Evolutionary conservation across 345 rosid species (phyloP), one percentile per base, ranked within the genome.

Genomic region (Eucalyptus dawsonii): DNA sequence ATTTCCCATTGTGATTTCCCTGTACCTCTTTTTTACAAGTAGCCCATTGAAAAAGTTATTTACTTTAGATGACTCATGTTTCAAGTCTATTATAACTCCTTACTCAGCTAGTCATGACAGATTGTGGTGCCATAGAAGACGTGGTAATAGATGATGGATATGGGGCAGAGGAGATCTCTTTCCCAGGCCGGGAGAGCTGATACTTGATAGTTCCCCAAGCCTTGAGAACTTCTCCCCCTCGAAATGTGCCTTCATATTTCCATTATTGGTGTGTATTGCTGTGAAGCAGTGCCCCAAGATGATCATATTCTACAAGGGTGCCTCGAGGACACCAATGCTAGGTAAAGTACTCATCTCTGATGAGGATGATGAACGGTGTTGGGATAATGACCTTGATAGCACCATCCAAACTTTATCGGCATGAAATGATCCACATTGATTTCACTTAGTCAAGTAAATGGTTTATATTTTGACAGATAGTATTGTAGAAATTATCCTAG

Each of bases 81-180:
- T 56, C 62, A 56, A 24, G 62, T 56, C 1, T 56, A 56, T 56
- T 56, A 56, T 10, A 24, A 24, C 3, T 56, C 31, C 44, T 34
- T 34, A 17, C n/a, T n/a, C n/a, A 34, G 44, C 4, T 31, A 67
- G 10, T 31, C 80, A 9, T 67, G 40, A 9, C 4, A 17, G 24
- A 69, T 69, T 69, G 8, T 34, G 80, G 44, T 17, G 44, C 5
- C 22, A 19, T 5, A 19, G 13, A 34, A 69, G 44, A 69, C 3
- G 0, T 17, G 24, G 25, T 17, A 9, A 69, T 37, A 17, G 2
- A 37, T 34, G 24, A 69, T 0, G 1, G 13, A 34, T 1, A 67
- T 67, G 42, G 80, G 19, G 40, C 42, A 31, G 40, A n/a, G 80
- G 80, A 31, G 4, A n/a, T 67, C 58, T 53, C 56, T 53, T 53